These are phyloP conservation scores for Pilatotrama ljubarskyi DNA, from an alignment of 768 basidiomycete species.

Conservation along the genomic window DNA sequence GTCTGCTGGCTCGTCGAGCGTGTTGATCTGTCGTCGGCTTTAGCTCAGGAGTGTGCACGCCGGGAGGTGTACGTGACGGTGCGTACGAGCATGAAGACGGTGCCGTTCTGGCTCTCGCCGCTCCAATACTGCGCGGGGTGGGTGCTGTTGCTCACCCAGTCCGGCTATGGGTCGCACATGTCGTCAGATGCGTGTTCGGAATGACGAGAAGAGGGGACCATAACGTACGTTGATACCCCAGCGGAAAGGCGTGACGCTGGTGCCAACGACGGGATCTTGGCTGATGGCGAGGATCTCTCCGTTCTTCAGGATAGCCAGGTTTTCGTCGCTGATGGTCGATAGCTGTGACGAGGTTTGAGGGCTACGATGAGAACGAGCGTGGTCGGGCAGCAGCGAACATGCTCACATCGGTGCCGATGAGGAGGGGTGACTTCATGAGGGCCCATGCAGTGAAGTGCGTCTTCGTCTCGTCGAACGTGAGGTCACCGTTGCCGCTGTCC, in stretches of 20 bases:
- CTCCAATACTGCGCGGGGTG: slow-evolving; percentile 76
- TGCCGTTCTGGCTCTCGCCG: slow-evolving; percentile 63
- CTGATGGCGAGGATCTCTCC: slow-evolving; percentile 66
- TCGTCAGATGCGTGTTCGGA: too few species aligned
- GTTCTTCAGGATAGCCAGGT: slow-evolving; percentile 59
- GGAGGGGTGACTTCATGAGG: slow-evolving; percentile 65
- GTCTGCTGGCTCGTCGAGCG: slow-evolving; percentile 52
- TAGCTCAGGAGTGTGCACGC: not conserved
- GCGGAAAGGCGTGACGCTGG: slow-evolving; percentile 63
- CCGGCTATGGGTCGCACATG: too few species aligned
- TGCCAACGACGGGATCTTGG: slow-evolving; percentile 64
- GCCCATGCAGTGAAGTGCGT: slow-evolving; percentile 76
- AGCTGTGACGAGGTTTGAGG: slow-evolving; percentile 36
- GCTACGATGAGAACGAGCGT: not conserved
- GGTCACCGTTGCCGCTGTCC: slow-evolving; percentile 58
- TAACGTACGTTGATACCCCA: slow-evolving; percentile 64
- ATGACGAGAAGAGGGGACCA: not conserved
- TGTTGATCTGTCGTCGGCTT: slow-evolving; percentile 50
- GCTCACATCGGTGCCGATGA: slow-evolving; percentile 52
- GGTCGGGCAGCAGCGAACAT: not conserved
- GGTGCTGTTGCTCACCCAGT: slow-evolving; percentile 41
- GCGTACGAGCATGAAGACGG: slow-evolving; percentile 65
- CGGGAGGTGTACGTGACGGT: slow-evolving; percentile 26
- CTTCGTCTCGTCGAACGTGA: slow-evolving; percentile 64
- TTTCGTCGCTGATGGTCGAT: slow-evolving; percentile 48